Base-by-base conservation (phyloP, 495 filamentous ascomycete genomes). In the Cercophora scortea region DNA sequence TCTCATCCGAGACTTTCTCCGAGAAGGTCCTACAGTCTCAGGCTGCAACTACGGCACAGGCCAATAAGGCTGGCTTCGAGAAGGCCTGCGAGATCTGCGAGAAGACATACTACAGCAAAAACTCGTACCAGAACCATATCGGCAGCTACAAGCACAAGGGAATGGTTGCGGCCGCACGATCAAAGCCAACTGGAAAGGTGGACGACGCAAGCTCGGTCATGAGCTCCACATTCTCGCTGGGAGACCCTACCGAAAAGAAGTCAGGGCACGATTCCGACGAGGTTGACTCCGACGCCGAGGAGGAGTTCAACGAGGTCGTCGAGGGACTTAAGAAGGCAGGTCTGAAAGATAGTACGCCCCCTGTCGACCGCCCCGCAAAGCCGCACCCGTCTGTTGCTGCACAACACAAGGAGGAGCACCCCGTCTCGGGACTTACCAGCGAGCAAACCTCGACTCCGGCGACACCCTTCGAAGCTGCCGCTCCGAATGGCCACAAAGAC, bases 11-110 rank as follows among this genome's bases (percentile, higher is more conserved):
- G 66, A 76, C 86, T 6, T 98, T 98, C 70, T 88, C 89, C 61
- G 93, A 98, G 57, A 97, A 96, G 70, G 94, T 97, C 36, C 75
- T 97, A n/a, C 88, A 88, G 56, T 90, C 89, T 50, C 88, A 95
- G 63, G 89, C 89, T 32, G 81, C 81, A 6, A 84, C 90, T 7
- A 85, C 80, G 12, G 87, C 89, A 11, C 88, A 90, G 47, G 90
- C 89, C 42, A 87, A 90, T 47, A 89, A 88, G 71, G 94, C 91
- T 16, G 83, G 89, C 3, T 98, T 89, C 64, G 89, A 96, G 63
- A 91, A 84, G 58, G 66, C 75, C 12, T 98, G 93, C 65, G 73
- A 81, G 4, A 80, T 83, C 2, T 98, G 93, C 74, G 84, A 87
- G 59, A 94, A 93, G 73, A 88, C 86, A 18, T 98, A 91, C 71